Percentiles rank a stretch among this genome's conserved stretches.
phyloP scores from a whole-genome alignment of 352 stramenopile species.

The Globisporangium parvum region DNA sequence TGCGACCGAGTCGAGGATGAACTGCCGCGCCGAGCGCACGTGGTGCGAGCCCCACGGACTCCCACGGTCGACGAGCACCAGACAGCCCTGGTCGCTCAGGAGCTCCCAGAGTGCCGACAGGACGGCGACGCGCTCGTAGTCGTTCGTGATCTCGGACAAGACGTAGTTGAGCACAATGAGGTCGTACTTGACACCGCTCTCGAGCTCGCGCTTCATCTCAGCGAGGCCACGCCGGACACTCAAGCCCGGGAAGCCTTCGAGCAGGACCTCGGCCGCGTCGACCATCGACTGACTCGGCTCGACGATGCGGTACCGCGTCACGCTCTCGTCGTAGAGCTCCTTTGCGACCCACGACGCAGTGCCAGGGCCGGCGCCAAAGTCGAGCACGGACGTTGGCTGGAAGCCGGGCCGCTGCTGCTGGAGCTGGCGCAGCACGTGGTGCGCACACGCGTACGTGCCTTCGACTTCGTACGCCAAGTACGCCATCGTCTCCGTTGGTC shows the following conservation, averaged over 20 bases:
- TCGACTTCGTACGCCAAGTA: constrained; percentile 78
- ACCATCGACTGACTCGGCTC: constrained; percentile 86
- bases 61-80: constrained; percentile 77
- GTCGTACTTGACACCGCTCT: constrained; percentile 65
- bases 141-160: constrained; percentile 76
- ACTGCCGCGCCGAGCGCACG: constrained; percentile 80
- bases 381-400: constrained; percentile 53
- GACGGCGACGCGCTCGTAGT: constrained; percentile 75
- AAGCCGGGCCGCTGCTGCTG: constrained; percentile 49
- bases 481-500: constrained; percentile 61
- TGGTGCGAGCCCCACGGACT: constrained; percentile 80
- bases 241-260: constrained; percentile 70
- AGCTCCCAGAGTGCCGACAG: constrained; percentile 78
- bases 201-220: constrained; percentile 75
- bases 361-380: constrained; percentile 72
- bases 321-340: constrained; percentile 52
- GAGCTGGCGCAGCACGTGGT: constrained; percentile 68
- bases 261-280: constrained; percentile 60
- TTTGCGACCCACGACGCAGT: constrained; percentile 76
- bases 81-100: constrained; percentile 58
- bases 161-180: constrained; percentile 73
- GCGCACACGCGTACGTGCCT: constrained; percentile 52
- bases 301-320: constrained; percentile 65
- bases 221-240: constrained; percentile 64
- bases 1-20: constrained; percentile 69